phyloP scores from a whole-genome alignment of 2,329 filamentous ascomycete genomes.

The Arthrobotrys sphaeroides region DNA sequence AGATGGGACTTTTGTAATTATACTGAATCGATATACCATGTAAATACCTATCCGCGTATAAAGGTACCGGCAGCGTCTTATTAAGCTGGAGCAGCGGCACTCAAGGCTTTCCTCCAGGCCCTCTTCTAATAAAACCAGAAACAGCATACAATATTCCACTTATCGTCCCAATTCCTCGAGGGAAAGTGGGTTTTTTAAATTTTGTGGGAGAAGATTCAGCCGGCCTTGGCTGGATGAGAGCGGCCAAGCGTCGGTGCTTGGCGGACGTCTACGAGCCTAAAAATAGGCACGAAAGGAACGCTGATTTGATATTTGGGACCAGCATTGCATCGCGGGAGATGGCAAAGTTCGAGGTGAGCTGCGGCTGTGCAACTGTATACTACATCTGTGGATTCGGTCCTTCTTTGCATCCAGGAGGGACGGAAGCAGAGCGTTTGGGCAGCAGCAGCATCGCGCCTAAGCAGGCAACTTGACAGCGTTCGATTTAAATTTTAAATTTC shows the following conservation, averaged over 20 bases:
- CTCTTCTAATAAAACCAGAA: not conserved
- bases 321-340: constrained; percentile 24
- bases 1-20: constrained; percentile 24
- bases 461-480: not conserved
- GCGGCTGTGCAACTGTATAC: constrained; percentile 46
- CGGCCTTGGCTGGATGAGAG: constrained; percentile 28
- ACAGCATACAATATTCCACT: not conserved
- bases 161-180: no score
- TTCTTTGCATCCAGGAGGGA: constrained; percentile 17
- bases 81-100: not conserved
- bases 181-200: constrained; percentile 19
- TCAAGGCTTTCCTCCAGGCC: constrained; percentile 2
- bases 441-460: constrained; percentile 8
- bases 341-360: not conserved
- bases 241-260: constrained; percentile 18
- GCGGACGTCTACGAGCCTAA: constrained; percentile 50
- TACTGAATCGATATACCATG: constrained; percentile 19
- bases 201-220: constrained; percentile 19
- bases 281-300: constrained; percentile 44
- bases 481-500: no score
- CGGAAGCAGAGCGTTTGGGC: constrained; percentile 20
- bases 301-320: constrained; percentile 43
- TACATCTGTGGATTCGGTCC: not conserved
- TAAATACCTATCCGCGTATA: not conserved
- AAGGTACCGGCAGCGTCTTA: not conserved